Conservation (phyloP, 164 flowering plant species). For the Liriodendron chinense region DNA sequence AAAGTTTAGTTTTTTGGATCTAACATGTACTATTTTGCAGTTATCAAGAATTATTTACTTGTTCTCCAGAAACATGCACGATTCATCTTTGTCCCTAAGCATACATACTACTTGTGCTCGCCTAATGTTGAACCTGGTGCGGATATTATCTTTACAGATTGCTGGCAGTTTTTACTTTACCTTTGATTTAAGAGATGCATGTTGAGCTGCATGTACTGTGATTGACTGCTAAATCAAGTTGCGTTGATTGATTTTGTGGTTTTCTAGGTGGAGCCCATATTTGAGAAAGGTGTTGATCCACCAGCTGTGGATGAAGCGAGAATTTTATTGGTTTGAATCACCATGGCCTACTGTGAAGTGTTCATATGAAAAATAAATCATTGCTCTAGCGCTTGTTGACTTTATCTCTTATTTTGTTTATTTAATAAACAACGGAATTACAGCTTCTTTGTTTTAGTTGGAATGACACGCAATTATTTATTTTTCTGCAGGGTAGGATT, state of each 20-base stretch:
- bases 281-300: conserved; percentile 90
- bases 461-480: background rate
- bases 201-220: background rate
- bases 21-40: conserved; percentile 41
- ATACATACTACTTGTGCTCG: conserved; percentile 99
- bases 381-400: background rate
- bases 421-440: background rate
- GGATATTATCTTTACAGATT: background rate
- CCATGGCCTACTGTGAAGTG: background rate
- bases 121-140: conserved; percentile 94
- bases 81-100: conserved; percentile 88
- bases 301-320: conserved; percentile 90
- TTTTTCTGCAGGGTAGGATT: conserved; percentile 65
- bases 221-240: background rate
- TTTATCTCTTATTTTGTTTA: background rate
- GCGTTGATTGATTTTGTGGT: background rate
- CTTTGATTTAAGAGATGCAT: background rate
- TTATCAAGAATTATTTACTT: conserved; percentile 91
- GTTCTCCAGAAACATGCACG: conserved; percentile 99
- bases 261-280: conserved; percentile 91
- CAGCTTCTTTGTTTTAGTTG: background rate
- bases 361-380: background rate
- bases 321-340: conserved; percentile 61
- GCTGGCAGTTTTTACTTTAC: background rate
- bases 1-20: too few relatives aligned